Evolutionary conservation across 352 stramenopile species (phyloP).

Genomic region (Lagenidium giganteum): DNA sequence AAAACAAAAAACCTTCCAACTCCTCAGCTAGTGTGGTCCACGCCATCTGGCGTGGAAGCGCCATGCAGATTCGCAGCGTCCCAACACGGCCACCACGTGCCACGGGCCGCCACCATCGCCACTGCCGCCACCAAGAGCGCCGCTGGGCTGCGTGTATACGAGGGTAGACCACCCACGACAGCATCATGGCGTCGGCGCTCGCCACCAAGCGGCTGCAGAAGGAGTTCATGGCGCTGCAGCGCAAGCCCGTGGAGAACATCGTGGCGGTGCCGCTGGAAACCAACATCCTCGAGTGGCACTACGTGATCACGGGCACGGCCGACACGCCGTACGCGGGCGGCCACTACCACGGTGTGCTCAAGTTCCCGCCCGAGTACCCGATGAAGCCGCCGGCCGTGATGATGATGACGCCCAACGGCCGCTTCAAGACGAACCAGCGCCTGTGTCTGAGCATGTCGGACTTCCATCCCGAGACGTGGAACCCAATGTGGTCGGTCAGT

Average conservation of each 20-base stretch:
- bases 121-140: too few species aligned
- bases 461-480: slow-evolving; percentile 95
- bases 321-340: slow-evolving; percentile 83
- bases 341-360: slow-evolving; percentile 89
- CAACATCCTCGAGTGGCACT: slow-evolving; percentile 97
- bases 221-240: slow-evolving; percentile 88
- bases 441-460: slow-evolving; percentile 95
- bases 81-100: too few species aligned
- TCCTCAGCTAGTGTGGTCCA: too few species aligned
- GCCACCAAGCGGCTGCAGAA: slow-evolving; percentile 90
- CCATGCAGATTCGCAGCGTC: too few species aligned
- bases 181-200: slow-evolving; percentile 75
- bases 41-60: too few species aligned
- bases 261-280: slow-evolving; percentile 83
- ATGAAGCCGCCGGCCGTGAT: slow-evolving; percentile 95
- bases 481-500: slow-evolving; percentile 95
- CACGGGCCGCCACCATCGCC: too few species aligned
- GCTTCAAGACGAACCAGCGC: slow-evolving; percentile 93
- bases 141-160: too few species aligned
- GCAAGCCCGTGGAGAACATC: slow-evolving; percentile 90
- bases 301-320: slow-evolving; percentile 84
- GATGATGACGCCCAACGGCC: slow-evolving; percentile 93
- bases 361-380: slow-evolving; percentile 93
- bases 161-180: too few species aligned
- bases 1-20: too few species aligned